Base-by-base conservation (phyloP, 495 filamentous ascomycete genomes). In the Lentithecium fluviatile region DNA sequence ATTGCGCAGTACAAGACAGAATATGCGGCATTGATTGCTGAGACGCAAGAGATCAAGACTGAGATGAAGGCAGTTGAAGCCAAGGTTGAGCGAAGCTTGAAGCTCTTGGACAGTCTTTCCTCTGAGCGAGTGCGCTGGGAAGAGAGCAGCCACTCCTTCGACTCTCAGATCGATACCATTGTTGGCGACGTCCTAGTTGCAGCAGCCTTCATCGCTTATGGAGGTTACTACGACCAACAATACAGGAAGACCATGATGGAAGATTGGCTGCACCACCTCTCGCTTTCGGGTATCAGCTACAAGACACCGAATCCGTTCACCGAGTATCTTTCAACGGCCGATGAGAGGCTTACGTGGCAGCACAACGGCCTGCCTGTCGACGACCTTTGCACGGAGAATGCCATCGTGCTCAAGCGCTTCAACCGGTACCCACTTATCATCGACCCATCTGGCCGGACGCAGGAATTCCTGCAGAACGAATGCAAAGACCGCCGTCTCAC, bases 401-500 rank as follows among this genome's bases (percentile, higher is more conserved):
- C 94, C 52, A 97, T 99, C 66, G 86, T 99, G 60, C 80, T 99
- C 53, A 92, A 96, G 77, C 82, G 93, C 40, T 99, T 96, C 83
- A 97, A 99, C 79, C 83, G 94, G 57, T 99, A 99, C 72, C 94
- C 94, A 26, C 81, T 99, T 46, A 97, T 99, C 70, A 96, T 99
- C 70, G 94, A 99, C 72, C 94, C 94, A 2, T 97, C 94, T 20
- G 94, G 94, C 23, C 86, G 95, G 32, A 88, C 90, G 37, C 91
- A 88, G 1, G 93, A 99, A 64, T 99, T 96, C 78, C 72, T 99
- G 69, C 89, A 96, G 71, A 91, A 90, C 62, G 88, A 97, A 72
- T 91, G 86, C 79, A 92, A 91, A 66, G 90, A 96, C 46, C 87
- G 95, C 56, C 88, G 90, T 40, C 86, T 99, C 53, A 97, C 92